A percentile compares a stretch with the other conserved stretches of the same genome.
Evolutionary conservation across 371 early-diverging fungal genomes (phyloP).

Genomic region (Umbelopsis sp.): DNA sequence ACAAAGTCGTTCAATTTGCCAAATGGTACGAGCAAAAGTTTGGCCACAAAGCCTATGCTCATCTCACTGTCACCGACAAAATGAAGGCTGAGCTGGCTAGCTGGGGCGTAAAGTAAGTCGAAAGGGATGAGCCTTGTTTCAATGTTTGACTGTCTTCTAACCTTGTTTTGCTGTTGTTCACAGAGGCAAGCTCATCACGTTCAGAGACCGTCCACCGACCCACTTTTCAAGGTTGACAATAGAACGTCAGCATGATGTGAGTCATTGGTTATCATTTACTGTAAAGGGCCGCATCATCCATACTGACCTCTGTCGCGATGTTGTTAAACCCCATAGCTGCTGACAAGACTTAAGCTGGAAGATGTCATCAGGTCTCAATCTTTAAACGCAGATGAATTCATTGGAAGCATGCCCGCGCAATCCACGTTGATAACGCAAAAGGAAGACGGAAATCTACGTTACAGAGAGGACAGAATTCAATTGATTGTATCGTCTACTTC

Average conservation of each 20-base stretch:
- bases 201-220: constrained; percentile 75
- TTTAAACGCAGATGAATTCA: constrained; percentile 27
- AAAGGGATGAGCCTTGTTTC: too few relatives aligned
- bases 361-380: constrained; percentile 45
- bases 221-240: constrained; percentile 64
- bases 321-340: constrained; percentile 30
- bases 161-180: background rate
- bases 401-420: constrained; percentile 27
- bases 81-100: constrained; percentile 75
- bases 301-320: background rate
- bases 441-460: constrained; percentile 29
- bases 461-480: constrained; percentile 62
- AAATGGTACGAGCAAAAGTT: constrained; percentile 76
- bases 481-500: constrained; percentile 90
- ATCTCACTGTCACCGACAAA: constrained; percentile 86
- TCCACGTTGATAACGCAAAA: constrained; percentile 42
- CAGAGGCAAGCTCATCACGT: constrained; percentile 68
- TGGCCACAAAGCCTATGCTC: constrained; percentile 76
- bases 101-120: constrained; percentile 61
- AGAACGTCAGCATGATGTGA: constrained; percentile 66
- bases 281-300: background rate
- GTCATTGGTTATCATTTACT: constrained; percentile 5
- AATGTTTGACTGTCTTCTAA: too few relatives aligned
- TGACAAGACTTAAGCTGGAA: constrained; percentile 40
- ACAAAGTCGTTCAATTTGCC: constrained; percentile 62